Evolutionary conservation across 441 rosid species (phyloP).

Genomic region (Aquilaria agallochum): DNA sequence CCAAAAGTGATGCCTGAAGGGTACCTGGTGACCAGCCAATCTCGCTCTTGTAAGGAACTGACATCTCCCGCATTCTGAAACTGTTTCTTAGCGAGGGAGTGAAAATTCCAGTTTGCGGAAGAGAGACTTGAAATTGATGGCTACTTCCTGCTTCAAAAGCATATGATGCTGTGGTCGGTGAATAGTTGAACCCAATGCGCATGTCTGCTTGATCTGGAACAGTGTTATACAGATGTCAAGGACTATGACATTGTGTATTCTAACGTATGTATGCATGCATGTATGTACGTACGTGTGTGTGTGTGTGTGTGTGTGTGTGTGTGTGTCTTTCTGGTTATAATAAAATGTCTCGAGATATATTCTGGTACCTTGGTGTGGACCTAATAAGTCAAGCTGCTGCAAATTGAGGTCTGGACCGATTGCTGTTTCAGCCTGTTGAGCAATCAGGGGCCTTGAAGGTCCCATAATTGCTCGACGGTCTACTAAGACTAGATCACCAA

Average conservation of each 20-base stretch:
- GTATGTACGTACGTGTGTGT: no score
- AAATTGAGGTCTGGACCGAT: conserved; percentile 15
- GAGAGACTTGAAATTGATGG: conserved; percentile 16
- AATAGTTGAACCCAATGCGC: conserved; percentile 16
- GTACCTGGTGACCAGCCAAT: conserved; percentile 12
- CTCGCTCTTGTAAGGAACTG: conserved; percentile 13
- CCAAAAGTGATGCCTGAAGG: conserved; percentile 13
- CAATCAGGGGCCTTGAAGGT: conserved; percentile 23
- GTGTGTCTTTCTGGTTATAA: no score
- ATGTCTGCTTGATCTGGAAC: conserved; percentile 23
- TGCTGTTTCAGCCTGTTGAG: conserved; percentile 22
- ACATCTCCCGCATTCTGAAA: conserved; percentile 19
- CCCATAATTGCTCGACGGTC: conserved; percentile 17
- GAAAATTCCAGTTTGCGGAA: conserved; percentile 7
- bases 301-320: no score
- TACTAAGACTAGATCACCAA: conserved; percentile 9
- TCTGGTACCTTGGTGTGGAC: conserved; percentile 29
- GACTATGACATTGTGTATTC: no score
- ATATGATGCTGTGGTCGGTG: conserved; percentile 22
- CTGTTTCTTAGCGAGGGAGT: conserved; percentile 28
- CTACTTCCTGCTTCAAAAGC: conserved; percentile 8
- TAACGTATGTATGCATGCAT: background rate
- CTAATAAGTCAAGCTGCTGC: conserved; percentile 26
- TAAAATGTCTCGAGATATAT: background rate
- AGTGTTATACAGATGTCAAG: background rate